Evolutionary conservation across 2,329 filamentous ascomycete species (phyloP).

Genomic region (Fusarium longipes): DNA sequence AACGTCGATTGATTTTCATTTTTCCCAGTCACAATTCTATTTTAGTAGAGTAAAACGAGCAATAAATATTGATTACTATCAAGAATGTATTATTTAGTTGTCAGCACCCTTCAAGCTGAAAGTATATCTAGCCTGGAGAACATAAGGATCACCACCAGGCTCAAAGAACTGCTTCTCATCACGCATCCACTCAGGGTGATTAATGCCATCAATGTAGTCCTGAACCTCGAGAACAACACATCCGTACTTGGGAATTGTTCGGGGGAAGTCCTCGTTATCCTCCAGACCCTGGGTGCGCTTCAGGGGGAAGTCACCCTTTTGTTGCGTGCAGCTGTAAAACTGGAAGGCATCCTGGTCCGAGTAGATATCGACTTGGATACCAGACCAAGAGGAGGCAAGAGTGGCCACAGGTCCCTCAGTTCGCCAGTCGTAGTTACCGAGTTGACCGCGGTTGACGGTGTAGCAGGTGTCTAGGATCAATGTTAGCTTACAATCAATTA

Average conservation of each 20-base stretch:
- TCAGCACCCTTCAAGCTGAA: constrained; percentile 63
- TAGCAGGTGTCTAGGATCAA: constrained; percentile 70
- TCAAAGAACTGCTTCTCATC: constrained; percentile 68
- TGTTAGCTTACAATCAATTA: not conserved
- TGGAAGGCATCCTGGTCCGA: constrained; percentile 90
- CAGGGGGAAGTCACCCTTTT: constrained; percentile 76
- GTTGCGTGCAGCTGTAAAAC: constrained; percentile 83
- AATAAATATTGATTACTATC: not conserved
- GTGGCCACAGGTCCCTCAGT: constrained; percentile 69
- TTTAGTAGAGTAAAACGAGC: not conserved
- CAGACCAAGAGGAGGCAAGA: constrained; percentile 78
- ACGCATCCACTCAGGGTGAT: constrained; percentile 88
- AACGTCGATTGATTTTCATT: too few relatives aligned
- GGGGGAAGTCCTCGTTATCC: constrained; percentile 64
- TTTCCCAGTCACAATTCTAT: not conserved
- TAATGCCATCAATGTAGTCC: constrained; percentile 94
- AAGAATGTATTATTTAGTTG: not conserved
- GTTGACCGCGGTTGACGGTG: constrained; percentile 70
- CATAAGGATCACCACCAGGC: constrained; percentile 69
- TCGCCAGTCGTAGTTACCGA: constrained; percentile 72
- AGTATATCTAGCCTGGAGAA: constrained; percentile 70
- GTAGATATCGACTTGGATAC: constrained; percentile 84
- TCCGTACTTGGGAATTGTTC: constrained; percentile 78
- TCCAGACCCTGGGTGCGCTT: constrained; percentile 77
- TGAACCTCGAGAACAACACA: constrained; percentile 93